Base-by-base conservation (phyloP, 495 filamentous ascomycete genomes). In the Trypethelium eluteriae region DNA sequence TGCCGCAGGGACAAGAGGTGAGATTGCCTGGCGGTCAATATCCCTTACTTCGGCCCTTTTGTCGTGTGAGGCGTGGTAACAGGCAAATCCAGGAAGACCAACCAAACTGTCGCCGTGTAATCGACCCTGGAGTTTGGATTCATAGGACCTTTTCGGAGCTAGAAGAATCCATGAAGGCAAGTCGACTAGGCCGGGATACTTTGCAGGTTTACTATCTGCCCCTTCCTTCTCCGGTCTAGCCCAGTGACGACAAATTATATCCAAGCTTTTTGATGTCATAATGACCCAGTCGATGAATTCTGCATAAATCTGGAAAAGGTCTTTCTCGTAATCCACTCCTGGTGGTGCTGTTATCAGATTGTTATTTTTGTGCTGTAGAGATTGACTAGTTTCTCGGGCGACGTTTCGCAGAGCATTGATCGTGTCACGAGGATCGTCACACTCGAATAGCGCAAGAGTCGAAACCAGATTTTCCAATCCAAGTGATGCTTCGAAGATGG, bases 181-280 rank as follows among this genome's bases (percentile, higher is more conserved):
- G n/a, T n/a, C n/a, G n/a, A n/a, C n/a, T n/a, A n/a, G n/a, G n/a
- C n/a, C n/a, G n/a, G n/a, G n/a, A n/a, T n/a, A n/a, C n/a, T n/a
- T n/a, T n/a, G n/a, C n/a, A n/a, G n/a, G n/a, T n/a, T n/a, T n/a
- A n/a, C n/a, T n/a, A n/a, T n/a, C n/a, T n/a, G n/a, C n/a, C n/a
- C n/a, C n/a, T n/a, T n/a, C n/a, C n/a, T n/a, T n/a, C n/a, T n/a
- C n/a, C 49, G 9, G 9, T 3, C 7, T 10, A 6, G 49, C 49
- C 49, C 49, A 53, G 9, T 53, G 49, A 10, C 49, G 49, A 25
- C 49, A 53, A 9, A 53, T 53, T 6, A 53, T 53, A 53, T 53
- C 49, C 10, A 53, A 25, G 4, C 7, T 10, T 53, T 25, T 53
- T 18, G 49, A 10, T 3, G 49, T 10, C n/a, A 9, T 6, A 11